Conservation (phyloP, 345 rosid species). For the Eucalyptus melliodora region DNA sequence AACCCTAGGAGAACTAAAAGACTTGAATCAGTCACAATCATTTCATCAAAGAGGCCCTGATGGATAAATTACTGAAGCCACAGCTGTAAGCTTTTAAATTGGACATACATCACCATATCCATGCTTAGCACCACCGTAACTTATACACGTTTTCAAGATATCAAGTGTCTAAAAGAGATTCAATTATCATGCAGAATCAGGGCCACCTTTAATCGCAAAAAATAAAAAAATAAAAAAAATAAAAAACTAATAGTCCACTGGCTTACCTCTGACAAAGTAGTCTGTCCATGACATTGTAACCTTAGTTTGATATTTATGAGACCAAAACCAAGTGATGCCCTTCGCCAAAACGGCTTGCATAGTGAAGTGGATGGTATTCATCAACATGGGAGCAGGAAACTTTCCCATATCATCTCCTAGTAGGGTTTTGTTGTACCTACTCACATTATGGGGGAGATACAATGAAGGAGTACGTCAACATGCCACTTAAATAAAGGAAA, state of each 20-base stretch:
- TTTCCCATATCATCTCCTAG: conserved; percentile 93
- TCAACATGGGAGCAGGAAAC: conserved; percentile 95
- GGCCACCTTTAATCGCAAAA: background rate
- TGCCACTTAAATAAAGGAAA: background rate
- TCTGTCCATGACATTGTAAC: conserved; percentile 75
- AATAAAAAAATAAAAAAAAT: background rate
- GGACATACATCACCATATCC: background rate
- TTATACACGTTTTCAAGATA: background rate
- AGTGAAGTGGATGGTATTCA: conserved; percentile 86
- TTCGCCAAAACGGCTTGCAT: conserved; percentile 90
- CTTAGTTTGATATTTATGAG: conserved; percentile 51
- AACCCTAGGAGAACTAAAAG: background rate
- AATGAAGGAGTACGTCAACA: background rate
- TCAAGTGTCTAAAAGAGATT: background rate
- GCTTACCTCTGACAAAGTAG: conserved; percentile 71
- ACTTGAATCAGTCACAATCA: background rate
- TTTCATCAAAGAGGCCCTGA: background rate
- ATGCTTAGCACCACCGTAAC: background rate
- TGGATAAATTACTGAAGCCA: background rate
- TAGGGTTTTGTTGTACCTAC: conserved; percentile 90
- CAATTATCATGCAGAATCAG: background rate
- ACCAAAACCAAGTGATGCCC: conserved; percentile 78
- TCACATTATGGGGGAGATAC: background rate
- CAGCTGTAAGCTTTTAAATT: background rate
- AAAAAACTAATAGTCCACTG: background rate